Evolutionary conservation across 306 rosid genomes (phyloP), one percentile per base, ranked within the genome.

Genomic region (Leucaena leucocephala): DNA sequence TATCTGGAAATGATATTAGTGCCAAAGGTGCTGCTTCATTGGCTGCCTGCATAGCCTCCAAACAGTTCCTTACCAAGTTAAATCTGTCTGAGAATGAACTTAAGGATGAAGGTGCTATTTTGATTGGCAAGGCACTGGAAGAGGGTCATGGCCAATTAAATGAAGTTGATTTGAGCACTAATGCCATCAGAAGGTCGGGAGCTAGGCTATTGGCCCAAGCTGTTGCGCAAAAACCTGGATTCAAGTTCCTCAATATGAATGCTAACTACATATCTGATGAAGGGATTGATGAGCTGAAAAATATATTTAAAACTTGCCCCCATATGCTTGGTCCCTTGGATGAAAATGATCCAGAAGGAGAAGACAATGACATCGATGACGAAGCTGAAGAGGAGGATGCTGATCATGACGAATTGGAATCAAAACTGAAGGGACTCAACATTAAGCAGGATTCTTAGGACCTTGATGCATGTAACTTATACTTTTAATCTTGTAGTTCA

Each of bases 321-420:
- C 72, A 82, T 52, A 11, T 80, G 81, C 87, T 93, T 65, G 97
- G 97, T 74, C 90, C 88, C 50, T 84, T 93, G 92, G 98, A 93
- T 85, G 98, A 93, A 79, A 93, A 91, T 59, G 88, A 91, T 64
- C 98, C 98, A 7, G 93, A 93, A 14, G 98, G 98, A 2, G 93
- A 90, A 82, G 91, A 92, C 46, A 17, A 58, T 72, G 94, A 89
- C 46, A 8, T 64, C 66, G 93, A 86, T 40, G 92, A 85, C 7
- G 91, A 88, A 14, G 88, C 77, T 59, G 97, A 87, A 43, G 93
- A 86, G 6, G 88, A 86, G 55, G 89, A 80, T 68, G 83, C 75
- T n/a, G 90, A 84, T 54, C 70, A 84, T 7, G 89, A 87, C 66
- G 98, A 90, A 77, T 72, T 93, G 87, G 97, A 90, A 82, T 87